Conservation (phyloP, 139 green algal genomes). For the Nannochloris sp. region DNA sequence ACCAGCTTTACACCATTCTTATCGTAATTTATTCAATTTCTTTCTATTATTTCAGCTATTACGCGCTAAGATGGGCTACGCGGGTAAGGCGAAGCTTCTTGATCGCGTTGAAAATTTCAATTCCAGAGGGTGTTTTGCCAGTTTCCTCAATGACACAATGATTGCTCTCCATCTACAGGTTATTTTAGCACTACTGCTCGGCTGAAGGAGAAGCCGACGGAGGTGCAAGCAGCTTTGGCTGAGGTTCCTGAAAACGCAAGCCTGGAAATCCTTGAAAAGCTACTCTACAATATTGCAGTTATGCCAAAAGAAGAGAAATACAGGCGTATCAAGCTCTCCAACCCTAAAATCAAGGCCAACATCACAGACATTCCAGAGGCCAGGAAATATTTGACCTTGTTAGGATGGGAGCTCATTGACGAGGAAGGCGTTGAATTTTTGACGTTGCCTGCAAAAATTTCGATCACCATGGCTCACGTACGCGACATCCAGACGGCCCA, state of each 20-base stretch:
- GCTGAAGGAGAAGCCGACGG: constrained; percentile 13
- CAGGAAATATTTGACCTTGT: constrained; percentile 12
- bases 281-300: constrained; percentile 16
- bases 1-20: too few relatives aligned
- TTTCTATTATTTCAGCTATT: too few relatives aligned
- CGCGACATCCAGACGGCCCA: constrained; percentile 31
- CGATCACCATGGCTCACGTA: constrained; percentile 30
- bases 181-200: constrained; percentile 19
- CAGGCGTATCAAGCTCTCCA: constrained; percentile 16
- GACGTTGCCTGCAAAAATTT: constrained; percentile 3
- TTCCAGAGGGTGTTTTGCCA: too few relatives aligned
- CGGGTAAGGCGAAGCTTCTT: too few relatives aligned
- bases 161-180: not conserved
- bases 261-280: constrained; percentile 28
- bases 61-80: too few relatives aligned
- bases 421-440: constrained; percentile 20
- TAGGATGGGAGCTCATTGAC: constrained; percentile 31
- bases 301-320: constrained; percentile 18
- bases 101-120: too few relatives aligned
- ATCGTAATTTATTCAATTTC: too few relatives aligned
- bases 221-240: not conserved
- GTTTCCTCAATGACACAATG: too few relatives aligned
- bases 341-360: constrained; percentile 20
- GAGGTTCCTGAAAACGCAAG: not conserved
- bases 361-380: constrained; percentile 17